Percentiles rank a stretch among this genome's conserved stretches.
Evolutionary conservation across 1,284 basidiomycete species (phyloP).

Genomic region (Ceratobasidium sp.): DNA sequence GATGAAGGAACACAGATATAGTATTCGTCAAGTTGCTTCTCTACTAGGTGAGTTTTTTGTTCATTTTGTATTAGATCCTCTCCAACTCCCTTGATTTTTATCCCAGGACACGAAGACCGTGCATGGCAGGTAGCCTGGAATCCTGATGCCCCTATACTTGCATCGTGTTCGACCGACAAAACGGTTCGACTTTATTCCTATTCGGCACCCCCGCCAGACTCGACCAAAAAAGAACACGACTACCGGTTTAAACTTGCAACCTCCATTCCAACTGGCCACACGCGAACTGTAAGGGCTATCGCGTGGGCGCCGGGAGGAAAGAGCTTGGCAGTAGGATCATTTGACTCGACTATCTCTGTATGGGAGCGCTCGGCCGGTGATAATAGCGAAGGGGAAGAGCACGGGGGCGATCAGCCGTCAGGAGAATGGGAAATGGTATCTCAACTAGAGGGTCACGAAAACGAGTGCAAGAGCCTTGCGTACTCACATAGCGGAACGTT

Average conservation of each 20-base stretch:
- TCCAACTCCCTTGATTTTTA: neutral
- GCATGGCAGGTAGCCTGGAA: conserved; percentile 95
- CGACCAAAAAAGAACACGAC: conserved; percentile 42
- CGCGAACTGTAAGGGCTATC: conserved; percentile 86
- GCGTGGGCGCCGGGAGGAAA: conserved; percentile 90
- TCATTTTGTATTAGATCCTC: neutral
- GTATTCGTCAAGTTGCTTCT: conserved; percentile 24
- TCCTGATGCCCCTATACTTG: conserved; percentile 77
- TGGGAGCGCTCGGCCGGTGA: conserved; percentile 70
- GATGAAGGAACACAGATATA: neutral
- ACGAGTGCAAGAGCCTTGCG: conserved; percentile 93
- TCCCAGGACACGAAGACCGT: conserved; percentile 77
- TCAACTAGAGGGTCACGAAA: conserved; percentile 93
- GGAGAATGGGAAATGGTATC: conserved; percentile 86
- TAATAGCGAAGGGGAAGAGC: conserved; percentile 54
- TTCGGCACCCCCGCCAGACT: conserved; percentile 50
- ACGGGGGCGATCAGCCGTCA: conserved; percentile 53
- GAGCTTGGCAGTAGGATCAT: conserved; percentile 91
- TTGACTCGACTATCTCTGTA: conserved; percentile 90
- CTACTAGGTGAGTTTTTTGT: conserved; percentile 32
- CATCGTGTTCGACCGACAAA: conserved; percentile 94
- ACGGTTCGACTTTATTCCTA: conserved; percentile 86
- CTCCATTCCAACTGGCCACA: conserved; percentile 81
- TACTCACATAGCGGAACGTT: conserved; percentile 81
- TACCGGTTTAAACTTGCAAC: conserved; percentile 62